Conservation (phyloP, 371 early-diverging fungal species). For the Mucor circinelloides region DNA sequence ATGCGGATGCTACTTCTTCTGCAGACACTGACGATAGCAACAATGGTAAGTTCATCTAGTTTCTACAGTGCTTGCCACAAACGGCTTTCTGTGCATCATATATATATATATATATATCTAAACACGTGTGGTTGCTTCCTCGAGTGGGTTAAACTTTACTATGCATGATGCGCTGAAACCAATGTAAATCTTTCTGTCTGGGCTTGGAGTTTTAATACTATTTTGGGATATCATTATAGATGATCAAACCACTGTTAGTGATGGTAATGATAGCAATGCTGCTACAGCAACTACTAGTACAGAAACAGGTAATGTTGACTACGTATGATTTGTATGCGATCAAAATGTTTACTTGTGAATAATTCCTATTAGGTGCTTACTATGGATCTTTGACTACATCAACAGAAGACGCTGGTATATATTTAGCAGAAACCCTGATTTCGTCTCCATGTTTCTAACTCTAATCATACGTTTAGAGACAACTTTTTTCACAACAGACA, state of each 20-base stretch:
- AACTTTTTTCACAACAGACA: neutral
- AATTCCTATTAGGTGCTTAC: neutral
- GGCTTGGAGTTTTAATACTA: neutral
- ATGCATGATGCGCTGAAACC: neutral
- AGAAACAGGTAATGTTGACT: neutral
- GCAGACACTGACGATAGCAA: neutral
- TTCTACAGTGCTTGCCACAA: neutral
- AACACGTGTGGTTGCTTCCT: neutral
- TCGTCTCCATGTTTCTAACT: neutral
- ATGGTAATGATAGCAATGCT: neutral
- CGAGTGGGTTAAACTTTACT: neutral
- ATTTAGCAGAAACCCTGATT: neutral
- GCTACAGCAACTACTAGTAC: neutral
- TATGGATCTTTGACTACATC: neutral
- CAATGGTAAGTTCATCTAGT: neutral
- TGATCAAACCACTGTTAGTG: neutral
- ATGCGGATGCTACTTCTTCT: neutral
- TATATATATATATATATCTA: too few species aligned
- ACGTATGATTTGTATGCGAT: neutral
- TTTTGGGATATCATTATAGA: neutral
- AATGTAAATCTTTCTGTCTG: neutral
- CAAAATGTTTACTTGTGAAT: neutral
- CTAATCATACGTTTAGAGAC: neutral
- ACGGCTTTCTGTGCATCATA: neutral
- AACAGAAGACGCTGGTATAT: neutral